These are phyloP conservation scores for Solanum peruvianum DNA, from an alignment of 257 asterid genomes.

Conservation along the genomic window DNA sequence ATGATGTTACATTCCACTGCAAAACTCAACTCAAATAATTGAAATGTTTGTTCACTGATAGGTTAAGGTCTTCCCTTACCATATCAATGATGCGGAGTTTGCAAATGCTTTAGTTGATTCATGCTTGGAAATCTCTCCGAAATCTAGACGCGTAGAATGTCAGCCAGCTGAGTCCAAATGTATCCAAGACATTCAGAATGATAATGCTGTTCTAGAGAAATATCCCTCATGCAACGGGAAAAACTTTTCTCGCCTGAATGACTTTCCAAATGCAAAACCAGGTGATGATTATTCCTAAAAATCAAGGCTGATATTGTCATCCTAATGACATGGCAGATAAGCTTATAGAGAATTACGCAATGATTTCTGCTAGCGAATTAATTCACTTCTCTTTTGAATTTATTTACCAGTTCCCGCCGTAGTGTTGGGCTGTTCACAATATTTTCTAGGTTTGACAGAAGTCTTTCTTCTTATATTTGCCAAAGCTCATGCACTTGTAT, in stretches of 20 bases:
- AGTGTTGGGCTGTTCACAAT: neutral
- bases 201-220: constrained; percentile 10
- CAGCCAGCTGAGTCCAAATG: constrained; percentile 23
- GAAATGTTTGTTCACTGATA: constrained; percentile 15
- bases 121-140: constrained; percentile 45
- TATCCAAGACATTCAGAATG: constrained; percentile 21
- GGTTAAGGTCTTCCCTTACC: constrained; percentile 71
- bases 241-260: constrained; percentile 39
- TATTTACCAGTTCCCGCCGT: neutral
- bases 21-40: neutral
- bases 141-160: constrained; percentile 10
- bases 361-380: neutral
- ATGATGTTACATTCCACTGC: constrained; percentile 3
- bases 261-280: constrained; percentile 83
- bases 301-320: neutral
- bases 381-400: neutral
- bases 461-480: neutral
- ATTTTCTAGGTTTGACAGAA: neutral
- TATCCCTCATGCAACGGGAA: constrained; percentile 7
- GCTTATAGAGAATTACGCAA: neutral
- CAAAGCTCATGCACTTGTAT: neutral
- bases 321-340: neutral
- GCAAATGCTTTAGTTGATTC: constrained; percentile 78
- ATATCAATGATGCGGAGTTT: constrained; percentile 78
- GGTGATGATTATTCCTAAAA: constrained; percentile 24